Base-by-base conservation (phyloP, 371 early-diverging fungal species). In the Mortierella sp. region DNA sequence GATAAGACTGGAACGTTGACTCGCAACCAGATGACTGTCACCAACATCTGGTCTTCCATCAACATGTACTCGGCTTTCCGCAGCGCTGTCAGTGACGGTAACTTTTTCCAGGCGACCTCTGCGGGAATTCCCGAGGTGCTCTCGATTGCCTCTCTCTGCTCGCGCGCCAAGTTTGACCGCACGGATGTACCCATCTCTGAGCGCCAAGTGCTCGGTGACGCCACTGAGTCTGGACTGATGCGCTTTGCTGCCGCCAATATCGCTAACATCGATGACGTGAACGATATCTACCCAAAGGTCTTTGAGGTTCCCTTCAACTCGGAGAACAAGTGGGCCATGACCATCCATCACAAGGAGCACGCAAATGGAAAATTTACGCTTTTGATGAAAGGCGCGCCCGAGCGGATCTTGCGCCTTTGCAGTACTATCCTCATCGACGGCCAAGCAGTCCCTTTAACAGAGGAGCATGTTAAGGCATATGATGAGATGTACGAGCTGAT, bases 1-100 rank as follows among this genome's bases (percentile, higher is more conserved):
- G 97, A 97, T 80, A 98, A 98, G 85, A 97, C 97, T 0, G 97
- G 98, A 61, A 98, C 99, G 37, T 83, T 98, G 66, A 97, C 97
- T 19, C 89, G 96, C 55, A 98, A 97, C 85, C 95, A 96, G 82
- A 98, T 98, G 97, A 95, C 94, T 1, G 96, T 96, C 0, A 91
- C 96, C 68, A 92, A 92, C 83, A 70, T 97, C 29, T 98, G 97
- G 98, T 83, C 94, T 37, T 89, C 91, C 31, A 82, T 88, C 34
- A 83, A 84, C 58, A 68, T 93, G 76, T 92, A 86, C 72, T 86
- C 91, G 19, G 86, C 89, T 32, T 87, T 93, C 68, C 86, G 89
- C 42, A 76, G 76, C 19, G 72, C 83, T 28, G 77, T 72, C 56
- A 86, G 85, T 51, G 70, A 77, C 10, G 82, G 85, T 22, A 74